Evolutionary conservation across 306 rosid genomes (phyloP).

Genomic region (Cucumis sativus): Cucumber_9930_V3 NC_026657.2:15188001-15188500

Average conservation of each 20-base stretch:
- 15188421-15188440: background rate
- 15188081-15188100: background rate
- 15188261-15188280: background rate
- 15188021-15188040: background rate
- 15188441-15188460: background rate
- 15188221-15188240: background rate
- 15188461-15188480: background rate
- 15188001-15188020: background rate
- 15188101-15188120: background rate
- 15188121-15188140: background rate
- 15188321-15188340: background rate
- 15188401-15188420: background rate
- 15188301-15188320: background rate
- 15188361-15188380: background rate
- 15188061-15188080: background rate
- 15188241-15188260: background rate
- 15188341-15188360: background rate
- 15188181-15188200: background rate
- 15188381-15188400: background rate
- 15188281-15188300: background rate
- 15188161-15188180: background rate
- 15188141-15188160: background rate
- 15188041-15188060: background rate
- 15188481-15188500: slow-evolving; percentile 44
- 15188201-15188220: background rate